Conservation (phyloP, 768 basidiomycete species). For the Mycena vulgaris region DNA sequence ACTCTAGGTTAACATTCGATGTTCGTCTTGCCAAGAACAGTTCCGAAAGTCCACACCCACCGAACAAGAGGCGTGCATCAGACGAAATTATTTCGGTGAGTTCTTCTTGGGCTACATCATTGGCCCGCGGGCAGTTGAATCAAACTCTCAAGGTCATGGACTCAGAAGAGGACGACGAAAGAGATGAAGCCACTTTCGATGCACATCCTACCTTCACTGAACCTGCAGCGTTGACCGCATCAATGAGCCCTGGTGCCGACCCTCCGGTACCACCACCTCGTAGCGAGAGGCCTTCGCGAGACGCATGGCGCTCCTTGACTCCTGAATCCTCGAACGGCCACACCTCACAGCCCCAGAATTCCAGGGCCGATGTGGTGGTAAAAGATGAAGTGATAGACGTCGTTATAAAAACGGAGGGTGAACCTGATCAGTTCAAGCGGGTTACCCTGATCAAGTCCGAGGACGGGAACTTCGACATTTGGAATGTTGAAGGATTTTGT, state of each 20-base stretch:
- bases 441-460: conserved; percentile 26
- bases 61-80: neutral
- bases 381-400: conserved; percentile 29
- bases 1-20: neutral
- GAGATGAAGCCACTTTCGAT: neutral
- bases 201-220: neutral
- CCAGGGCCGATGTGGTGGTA: neutral
- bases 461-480: conserved; percentile 32
- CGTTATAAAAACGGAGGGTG: conserved; percentile 30
- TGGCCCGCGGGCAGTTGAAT: neutral
- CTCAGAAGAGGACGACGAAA: conserved; percentile 6
- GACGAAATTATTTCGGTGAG: neutral
- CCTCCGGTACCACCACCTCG: neutral
- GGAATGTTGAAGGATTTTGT: conserved; percentile 31
- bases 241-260: neutral
- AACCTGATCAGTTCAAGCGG: conserved; percentile 25
- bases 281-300: neutral
- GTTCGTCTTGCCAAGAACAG: neutral
- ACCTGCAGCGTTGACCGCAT: neutral
- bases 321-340: neutral
- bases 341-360: neutral
- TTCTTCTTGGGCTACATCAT: neutral
- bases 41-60: neutral
- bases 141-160: conserved; percentile 4
- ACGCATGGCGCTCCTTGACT: neutral